Base-by-base conservation (phyloP, 1,139 yeast species). In the Yamadazyma mexicana region DNA sequence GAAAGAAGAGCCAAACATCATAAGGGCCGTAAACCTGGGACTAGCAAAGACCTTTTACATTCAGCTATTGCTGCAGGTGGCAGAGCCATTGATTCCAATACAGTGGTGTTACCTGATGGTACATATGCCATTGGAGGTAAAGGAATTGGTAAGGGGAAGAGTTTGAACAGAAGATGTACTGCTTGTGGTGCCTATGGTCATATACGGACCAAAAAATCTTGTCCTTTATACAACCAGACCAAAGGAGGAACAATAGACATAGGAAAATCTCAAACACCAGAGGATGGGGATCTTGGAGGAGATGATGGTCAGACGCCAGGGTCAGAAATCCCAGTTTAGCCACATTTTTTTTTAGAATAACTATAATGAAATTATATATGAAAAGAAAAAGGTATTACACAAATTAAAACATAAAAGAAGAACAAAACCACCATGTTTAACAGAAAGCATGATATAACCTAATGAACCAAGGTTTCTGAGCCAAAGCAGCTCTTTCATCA, bases 111-210 rank as follows among this genome's bases (percentile, higher is more conserved):
- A 40, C 76, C 76, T 1, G 75, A 68, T 48, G 75, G 76, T 0
- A 61, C 73, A n/a, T 65, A 62, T 45, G 74, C 75, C 3, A 59
- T 75, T 36, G 76, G 79, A 27, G 84, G 83, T 11, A 79, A 77
- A 49, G 87, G 85, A 30, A 77, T 79, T 37, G 87, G 88, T 12
- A 83, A 83, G 55, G 86, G 85, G 7, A 87, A 87, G 56, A 81
- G 89, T 40, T 87, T 87, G 1, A 83, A 87, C 6, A 73, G 98
- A 57, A 77, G 88, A 55, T 92, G 98, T 66, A 89, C 95, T 4
- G 85, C 95, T 2, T 92, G 98, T 73, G 98, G 98, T 20, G 95
- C 92, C 3, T 76, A 86, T 52, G 98, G 98, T 0, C 98, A 92
- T 60, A 92, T 91, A 47, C 75, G 95, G 56, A 91, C 98, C 8